These are phyloP conservation scores for Pterocarpus santalinus DNA, from an alignment of 306 rosid genomes.

Conservation along the genomic window DNA sequence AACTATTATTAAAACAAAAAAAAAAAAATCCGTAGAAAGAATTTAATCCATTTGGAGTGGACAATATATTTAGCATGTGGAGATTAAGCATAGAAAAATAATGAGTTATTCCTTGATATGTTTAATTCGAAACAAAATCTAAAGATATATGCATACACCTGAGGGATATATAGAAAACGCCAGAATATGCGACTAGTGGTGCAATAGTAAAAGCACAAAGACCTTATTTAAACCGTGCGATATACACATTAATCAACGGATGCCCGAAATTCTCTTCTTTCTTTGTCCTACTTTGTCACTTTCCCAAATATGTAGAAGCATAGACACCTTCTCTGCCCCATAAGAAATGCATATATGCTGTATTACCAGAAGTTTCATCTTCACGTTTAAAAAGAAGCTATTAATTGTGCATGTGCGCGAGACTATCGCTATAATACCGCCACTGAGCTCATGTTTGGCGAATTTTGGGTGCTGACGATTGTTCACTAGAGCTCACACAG, in stretches of 20 bases:
- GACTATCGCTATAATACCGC: conserved; percentile 25
- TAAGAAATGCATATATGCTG: conserved; percentile 48
- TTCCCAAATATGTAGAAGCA: conserved; percentile 58
- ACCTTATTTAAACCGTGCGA: conserved; percentile 58
- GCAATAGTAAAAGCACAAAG: conserved; percentile 15
- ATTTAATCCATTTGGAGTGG: not conserved
- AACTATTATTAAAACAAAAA: not conserved
- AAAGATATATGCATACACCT: not conserved
- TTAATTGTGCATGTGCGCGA: conserved; percentile 50
- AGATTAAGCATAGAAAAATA: not conserved
- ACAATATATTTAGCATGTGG: not conserved
- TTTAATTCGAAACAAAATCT: not conserved
- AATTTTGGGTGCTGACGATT: conserved; percentile 36
- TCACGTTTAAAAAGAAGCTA: conserved; percentile 58
- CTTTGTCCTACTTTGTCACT: conserved; percentile 53
- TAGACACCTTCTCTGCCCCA: conserved; percentile 47
- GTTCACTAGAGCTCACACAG: not conserved
- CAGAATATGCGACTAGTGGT: conserved; percentile 11
- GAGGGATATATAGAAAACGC: not conserved
- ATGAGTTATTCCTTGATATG: not conserved
- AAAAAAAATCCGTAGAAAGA: not conserved
- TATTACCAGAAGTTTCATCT: conserved; percentile 50
- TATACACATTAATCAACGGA: conserved; percentile 43
- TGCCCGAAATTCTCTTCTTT: conserved; percentile 49
- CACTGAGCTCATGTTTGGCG: conserved; percentile 42